These are phyloP conservation scores for Hygrocybe punicea DNA, from an alignment of 768 basidiomycete species.

Conservation along the genomic window DNA sequence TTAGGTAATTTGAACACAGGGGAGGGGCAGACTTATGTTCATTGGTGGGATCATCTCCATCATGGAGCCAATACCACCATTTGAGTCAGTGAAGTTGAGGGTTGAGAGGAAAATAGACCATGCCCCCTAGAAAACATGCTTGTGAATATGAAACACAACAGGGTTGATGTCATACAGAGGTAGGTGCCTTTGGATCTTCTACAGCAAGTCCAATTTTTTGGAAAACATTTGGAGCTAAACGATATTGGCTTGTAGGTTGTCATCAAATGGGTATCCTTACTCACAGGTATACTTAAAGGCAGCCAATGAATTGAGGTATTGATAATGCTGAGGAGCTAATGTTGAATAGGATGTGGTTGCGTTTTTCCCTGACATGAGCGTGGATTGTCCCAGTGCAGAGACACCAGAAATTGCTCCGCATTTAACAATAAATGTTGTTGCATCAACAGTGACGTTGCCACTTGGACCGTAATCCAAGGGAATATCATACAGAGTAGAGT, in stretches of 20 bases:
- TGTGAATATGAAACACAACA: background rate
- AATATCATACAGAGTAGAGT: conserved; percentile 19
- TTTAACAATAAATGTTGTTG: conserved; percentile 13
- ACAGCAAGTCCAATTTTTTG: background rate
- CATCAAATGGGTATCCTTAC: no score
- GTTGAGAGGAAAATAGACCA: background rate
- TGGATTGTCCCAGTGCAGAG: background rate
- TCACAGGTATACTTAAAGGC: no score
- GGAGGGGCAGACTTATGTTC: background rate
- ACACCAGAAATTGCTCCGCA: conserved; percentile 9
- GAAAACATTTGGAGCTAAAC: background rate
- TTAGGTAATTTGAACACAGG: no score
- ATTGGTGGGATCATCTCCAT: background rate
- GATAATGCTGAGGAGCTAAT: background rate
- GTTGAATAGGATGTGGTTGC: background rate
- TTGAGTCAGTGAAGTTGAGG: background rate
- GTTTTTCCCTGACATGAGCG: background rate
- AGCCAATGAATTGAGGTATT: no score
- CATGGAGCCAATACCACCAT: background rate
- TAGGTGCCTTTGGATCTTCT: background rate
- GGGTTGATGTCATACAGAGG: background rate
- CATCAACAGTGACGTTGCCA: conserved; percentile 13
- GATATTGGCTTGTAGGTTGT: background rate
- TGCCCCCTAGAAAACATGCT: background rate
- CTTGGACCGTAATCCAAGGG: background rate